phyloP scores from a whole-genome alignment of 306 rosid genomes.

The Prosopis cineraria region DNA sequence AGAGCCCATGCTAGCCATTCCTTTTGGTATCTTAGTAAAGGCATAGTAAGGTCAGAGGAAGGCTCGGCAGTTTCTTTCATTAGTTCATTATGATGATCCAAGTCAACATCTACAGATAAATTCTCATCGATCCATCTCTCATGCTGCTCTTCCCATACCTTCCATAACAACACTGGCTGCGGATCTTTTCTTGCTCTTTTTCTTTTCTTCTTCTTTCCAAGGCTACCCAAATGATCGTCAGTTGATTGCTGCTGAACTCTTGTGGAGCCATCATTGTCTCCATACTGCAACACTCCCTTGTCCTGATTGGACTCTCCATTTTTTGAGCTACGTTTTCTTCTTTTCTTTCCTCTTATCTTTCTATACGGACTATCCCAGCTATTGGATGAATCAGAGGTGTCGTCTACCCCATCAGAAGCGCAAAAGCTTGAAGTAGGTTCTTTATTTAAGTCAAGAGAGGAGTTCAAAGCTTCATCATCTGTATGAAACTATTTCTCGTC shows the following conservation, averaged over 20 bases:
- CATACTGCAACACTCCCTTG: constrained; percentile 11
- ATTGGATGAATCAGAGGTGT: constrained; percentile 33
- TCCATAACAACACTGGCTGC: constrained; percentile 58
- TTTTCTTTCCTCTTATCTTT: constrained; percentile 35
- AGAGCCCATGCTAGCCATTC: constrained; percentile 96
- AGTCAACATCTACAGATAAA: constrained; percentile 39
- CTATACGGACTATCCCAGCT: constrained; percentile 6
- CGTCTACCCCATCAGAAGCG: constrained; percentile 33
- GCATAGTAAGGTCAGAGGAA: constrained; percentile 63
- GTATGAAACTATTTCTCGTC: background rate
- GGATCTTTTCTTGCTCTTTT: constrained; percentile 34
- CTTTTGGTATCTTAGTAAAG: constrained; percentile 85
- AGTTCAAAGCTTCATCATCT: constrained; percentile 29
- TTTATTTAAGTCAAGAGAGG: constrained; percentile 27
- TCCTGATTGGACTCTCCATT: constrained; percentile 25
- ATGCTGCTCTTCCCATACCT: constrained; percentile 65
- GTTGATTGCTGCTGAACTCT: background rate
- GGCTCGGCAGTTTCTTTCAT: constrained; percentile 66
- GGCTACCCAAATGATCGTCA: constrained; percentile 13
- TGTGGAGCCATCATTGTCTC: background rate
- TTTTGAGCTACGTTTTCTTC: background rate
- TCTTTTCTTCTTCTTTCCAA: constrained; percentile 28
- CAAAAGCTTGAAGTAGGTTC: constrained; percentile 20
- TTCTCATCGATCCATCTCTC: constrained; percentile 71
- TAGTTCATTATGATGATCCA: constrained; percentile 57